Evolutionary conservation across 192 early-diverging fungal genomes (phyloP).

Genomic region (Piromyces sp.): DNA sequence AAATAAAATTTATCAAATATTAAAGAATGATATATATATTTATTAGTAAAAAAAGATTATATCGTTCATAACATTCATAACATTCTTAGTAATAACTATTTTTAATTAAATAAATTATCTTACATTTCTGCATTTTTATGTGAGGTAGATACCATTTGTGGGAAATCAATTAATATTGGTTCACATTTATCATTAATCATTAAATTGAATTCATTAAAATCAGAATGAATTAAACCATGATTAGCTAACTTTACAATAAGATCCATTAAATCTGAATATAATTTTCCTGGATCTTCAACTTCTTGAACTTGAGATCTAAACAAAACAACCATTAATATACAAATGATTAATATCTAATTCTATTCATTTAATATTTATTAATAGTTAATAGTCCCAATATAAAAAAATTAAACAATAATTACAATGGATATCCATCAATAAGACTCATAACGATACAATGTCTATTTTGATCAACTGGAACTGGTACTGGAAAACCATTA

Average conservation of each 20-base stretch:
- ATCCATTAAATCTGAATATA: slow-evolving; percentile 90
- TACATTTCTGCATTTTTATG: slow-evolving; percentile 85
- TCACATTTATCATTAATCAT: slow-evolving; percentile 60
- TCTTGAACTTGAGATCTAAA: slow-evolving; percentile 65
- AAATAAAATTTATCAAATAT: too few species aligned
- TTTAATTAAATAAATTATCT: neutral
- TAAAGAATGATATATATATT: too few species aligned
- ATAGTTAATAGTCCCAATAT: too few species aligned
- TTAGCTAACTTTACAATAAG: slow-evolving; percentile 86
- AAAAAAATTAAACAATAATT: too few species aligned
- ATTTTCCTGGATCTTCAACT: slow-evolving; percentile 71
- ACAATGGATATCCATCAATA: slow-evolving; percentile 82
- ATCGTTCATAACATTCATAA: too few species aligned
- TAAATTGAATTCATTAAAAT: slow-evolving; percentile 99
- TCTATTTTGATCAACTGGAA: slow-evolving; percentile 77
- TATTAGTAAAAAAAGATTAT: too few species aligned
- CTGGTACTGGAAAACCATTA: slow-evolving; percentile 90
- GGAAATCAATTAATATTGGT: slow-evolving; percentile 95
- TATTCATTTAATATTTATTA: too few species aligned
- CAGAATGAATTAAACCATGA: slow-evolving; percentile 92
- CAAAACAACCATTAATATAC: too few species aligned
- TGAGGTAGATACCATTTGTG: slow-evolving; percentile 97
- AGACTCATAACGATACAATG: slow-evolving; percentile 96
- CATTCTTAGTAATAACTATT: too few species aligned
- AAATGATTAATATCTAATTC: too few species aligned